These are phyloP conservation scores for Phytophthora megakarya DNA, from an alignment of 352 stramenopile species.

Conservation along the genomic window DNA sequence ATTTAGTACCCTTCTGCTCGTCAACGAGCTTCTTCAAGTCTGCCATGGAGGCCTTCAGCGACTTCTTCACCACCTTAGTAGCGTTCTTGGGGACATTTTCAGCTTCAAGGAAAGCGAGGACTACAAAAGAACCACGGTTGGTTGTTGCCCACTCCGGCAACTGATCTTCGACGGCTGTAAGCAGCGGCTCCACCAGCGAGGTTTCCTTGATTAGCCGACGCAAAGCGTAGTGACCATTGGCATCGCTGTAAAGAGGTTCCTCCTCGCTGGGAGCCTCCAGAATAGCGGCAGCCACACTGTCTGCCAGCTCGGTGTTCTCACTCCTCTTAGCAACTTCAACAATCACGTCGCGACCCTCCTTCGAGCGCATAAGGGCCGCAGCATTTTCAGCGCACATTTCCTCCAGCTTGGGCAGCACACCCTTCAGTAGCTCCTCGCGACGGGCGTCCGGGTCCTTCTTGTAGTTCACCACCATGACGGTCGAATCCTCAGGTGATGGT, in stretches of 20 bases:
- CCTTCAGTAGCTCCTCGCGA: constrained; percentile 79
- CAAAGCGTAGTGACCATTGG: constrained; percentile 74
- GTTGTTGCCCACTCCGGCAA: constrained; percentile 58
- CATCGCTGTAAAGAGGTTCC: constrained; percentile 74
- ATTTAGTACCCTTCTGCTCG: constrained; percentile 75
- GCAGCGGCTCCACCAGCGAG: constrained; percentile 50
- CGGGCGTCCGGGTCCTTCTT: constrained; percentile 85
- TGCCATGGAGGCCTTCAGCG: constrained; percentile 58
- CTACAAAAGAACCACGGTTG: constrained; percentile 86
- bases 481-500: constrained; percentile 64
- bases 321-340: constrained; percentile 81
- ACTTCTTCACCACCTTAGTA: constrained; percentile 57
- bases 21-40: constrained; percentile 66
- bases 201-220: constrained; percentile 84
- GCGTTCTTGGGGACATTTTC: constrained; percentile 58
- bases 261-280: constrained; percentile 44
- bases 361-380: constrained; percentile 72
- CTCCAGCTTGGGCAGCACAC: constrained; percentile 80
- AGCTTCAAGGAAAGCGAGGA: constrained; percentile 80
- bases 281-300: constrained; percentile 52
- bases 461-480: constrained; percentile 79
- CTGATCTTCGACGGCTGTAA: constrained; percentile 53
- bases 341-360: constrained; percentile 80
- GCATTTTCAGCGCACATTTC: constrained; percentile 73
- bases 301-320: constrained; percentile 50